Evolutionary conservation across 2,329 filamentous ascomycete species (phyloP).

Genomic region (Aspergillus bombycis): DNA sequence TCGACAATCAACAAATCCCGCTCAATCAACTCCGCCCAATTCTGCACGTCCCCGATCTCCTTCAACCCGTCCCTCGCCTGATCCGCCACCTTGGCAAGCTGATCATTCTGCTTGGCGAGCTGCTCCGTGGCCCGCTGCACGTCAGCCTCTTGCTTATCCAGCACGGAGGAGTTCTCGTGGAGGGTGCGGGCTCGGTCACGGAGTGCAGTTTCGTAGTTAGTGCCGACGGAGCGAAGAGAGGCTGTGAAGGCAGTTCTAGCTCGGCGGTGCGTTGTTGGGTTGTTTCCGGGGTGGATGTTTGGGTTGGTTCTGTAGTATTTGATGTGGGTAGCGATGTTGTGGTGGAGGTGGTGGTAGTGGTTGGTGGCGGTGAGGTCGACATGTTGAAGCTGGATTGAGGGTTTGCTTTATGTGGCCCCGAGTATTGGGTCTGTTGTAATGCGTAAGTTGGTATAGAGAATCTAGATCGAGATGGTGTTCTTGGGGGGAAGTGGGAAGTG

Average conservation of each 20-base stretch:
- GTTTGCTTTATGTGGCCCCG: neutral
- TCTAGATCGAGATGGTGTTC: no score
- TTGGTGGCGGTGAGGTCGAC: conserved; percentile 4
- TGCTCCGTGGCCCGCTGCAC: conserved; percentile 54
- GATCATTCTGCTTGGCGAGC: conserved; percentile 56
- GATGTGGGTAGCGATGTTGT: conserved; percentile 8
- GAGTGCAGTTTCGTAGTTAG: conserved; percentile 56
- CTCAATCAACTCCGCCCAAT: conserved; percentile 66
- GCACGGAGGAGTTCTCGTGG: conserved; percentile 57
- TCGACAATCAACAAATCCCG: conserved; percentile 49
- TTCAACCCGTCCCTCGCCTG: conserved; percentile 60
- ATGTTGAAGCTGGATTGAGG: neutral
- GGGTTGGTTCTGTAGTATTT: no score
- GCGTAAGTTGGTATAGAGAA: no score
- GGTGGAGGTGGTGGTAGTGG: neutral
- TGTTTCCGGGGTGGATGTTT: neutral
- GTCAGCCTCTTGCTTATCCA: conserved; percentile 60
- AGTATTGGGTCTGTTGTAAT: neutral
- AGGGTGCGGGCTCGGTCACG: conserved; percentile 58
- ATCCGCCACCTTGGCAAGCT: conserved; percentile 59
- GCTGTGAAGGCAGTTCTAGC: conserved; percentile 49
- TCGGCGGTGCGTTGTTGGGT: conserved; percentile 41
- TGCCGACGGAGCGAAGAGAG: conserved; percentile 47
- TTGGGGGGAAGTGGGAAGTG: neutral
- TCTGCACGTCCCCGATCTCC: conserved; percentile 67